Evolutionary conservation across 139 green algal species (phyloP).

Genomic region (Desmodesmus armatus): DNA sequence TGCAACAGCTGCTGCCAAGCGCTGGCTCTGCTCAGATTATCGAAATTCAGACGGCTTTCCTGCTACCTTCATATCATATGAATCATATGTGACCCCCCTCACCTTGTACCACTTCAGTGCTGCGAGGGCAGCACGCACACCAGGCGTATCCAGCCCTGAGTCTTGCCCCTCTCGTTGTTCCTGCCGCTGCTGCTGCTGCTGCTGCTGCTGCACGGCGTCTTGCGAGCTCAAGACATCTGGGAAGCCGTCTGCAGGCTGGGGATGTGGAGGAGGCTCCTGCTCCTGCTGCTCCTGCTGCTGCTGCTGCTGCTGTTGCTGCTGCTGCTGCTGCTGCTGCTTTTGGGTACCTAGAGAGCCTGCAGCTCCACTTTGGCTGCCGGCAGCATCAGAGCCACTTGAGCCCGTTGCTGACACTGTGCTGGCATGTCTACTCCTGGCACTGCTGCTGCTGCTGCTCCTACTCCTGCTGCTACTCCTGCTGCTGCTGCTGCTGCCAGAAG

Average conservation of each 20-base stretch:
- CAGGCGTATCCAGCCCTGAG: slow-evolving; percentile 6
- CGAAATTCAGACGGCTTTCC: too few relatives aligned
- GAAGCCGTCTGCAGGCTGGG: not conserved
- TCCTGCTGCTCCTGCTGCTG: slow-evolving; percentile 6
- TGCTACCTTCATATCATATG: too few relatives aligned
- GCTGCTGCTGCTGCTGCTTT: not conserved
- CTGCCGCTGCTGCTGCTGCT: not conserved
- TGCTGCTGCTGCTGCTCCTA: not conserved
- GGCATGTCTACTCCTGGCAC: not conserved
- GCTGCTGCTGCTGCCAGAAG: slow-evolving; percentile 1
- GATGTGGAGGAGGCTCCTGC: not conserved
- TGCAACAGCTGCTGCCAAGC: too few relatives aligned
- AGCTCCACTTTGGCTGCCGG: not conserved
- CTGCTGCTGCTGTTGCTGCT: not conserved
- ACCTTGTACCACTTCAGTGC: slow-evolving; percentile 80
- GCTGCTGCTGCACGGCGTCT: not conserved
- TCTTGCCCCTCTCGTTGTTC: not conserved
- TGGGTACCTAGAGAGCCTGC: not conserved
- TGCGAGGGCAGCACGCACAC: slow-evolving; percentile 60
- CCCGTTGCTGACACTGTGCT: not conserved
- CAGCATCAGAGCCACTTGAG: not conserved
- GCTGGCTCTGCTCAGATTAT: too few relatives aligned
- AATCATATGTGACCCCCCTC: slow-evolving; percentile 80
- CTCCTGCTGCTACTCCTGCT: not conserved
- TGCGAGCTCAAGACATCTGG: not conserved